Evolutionary conservation across 768 basidiomycete species (phyloP), one percentile per base, ranked within the genome.

Genomic region (Galerina marginata): DNA sequence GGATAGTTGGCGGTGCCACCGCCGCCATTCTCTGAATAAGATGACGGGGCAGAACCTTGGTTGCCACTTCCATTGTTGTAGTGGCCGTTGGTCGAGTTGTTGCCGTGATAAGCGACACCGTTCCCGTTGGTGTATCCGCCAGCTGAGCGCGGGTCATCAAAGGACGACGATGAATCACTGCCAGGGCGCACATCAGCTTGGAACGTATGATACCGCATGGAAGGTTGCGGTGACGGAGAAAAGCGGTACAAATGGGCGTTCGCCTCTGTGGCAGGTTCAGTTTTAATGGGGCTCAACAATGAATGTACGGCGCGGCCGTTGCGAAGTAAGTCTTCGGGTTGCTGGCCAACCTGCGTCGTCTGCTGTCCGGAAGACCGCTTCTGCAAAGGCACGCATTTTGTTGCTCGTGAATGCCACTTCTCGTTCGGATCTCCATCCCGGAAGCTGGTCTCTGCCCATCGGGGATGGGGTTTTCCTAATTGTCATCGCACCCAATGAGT

Each of bases 351-450:
- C 63, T 49, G 56, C 60, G 56, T 29, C 56, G 53, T 61, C 64
- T 49, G 59, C 60, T 20, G 60, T 54, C 60, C 53, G 14, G 67
- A 54, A 9, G 63, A 60, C 38, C 72, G 65, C 63, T 73, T 73
- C 60, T 65, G 69, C 45, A 82, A 69, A 7, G 84, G 72, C 11
- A 79, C 72, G 67, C 88, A 89, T 71, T 92, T 90, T 7, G 88
- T 84, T 3, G 91, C 90, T 43, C 91, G 85, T 12, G 91, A 92
- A 72, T 93, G 91, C 91, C 91, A 93, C 70, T 91, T 90, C 76
- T 92, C 91, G 65, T 86, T 87, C 4, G 90, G 85, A 72, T 92
- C 91, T 16, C 89, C 90, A 65, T 92, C 89, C 57, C 90, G 85
- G 73, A 90, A 91, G 75, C 80, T 88, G 68, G 81, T 83, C 65